Evolutionary conservation across 495 filamentous ascomycete species (phyloP).

Genomic region (Bryoglossum gracile): DNA sequence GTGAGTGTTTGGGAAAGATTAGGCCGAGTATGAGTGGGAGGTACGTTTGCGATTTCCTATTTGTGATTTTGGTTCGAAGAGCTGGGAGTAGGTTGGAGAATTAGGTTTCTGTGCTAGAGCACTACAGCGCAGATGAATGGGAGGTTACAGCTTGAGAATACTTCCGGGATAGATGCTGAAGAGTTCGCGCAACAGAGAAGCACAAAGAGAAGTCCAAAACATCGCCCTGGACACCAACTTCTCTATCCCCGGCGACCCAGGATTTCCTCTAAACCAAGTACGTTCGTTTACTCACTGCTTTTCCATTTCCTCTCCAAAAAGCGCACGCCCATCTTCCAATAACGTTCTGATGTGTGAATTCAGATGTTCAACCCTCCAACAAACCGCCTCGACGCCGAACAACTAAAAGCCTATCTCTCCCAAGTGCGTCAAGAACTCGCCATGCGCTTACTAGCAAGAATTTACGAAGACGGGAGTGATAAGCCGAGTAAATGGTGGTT

Average conservation of each 20-base stretch:
- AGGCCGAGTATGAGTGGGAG: constrained; percentile 57
- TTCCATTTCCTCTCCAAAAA: neutral
- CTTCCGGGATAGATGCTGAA: neutral
- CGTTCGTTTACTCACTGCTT: constrained; percentile 1
- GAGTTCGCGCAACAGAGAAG: constrained; percentile 31
- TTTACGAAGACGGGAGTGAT: constrained; percentile 77
- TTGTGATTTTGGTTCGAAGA: neutral
- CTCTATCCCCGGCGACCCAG: constrained; percentile 87
- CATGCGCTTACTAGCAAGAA: constrained; percentile 65
- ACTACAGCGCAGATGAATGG: neutral
- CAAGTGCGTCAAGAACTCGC: constrained; percentile 93
- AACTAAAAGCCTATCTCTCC: constrained; percentile 75
- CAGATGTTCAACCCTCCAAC: constrained; percentile 60
- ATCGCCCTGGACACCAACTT: constrained; percentile 80
- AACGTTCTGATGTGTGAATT: no score
- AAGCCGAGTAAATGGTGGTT: constrained; percentile 98
- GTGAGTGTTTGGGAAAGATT: constrained; percentile 80
- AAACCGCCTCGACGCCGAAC: constrained; percentile 83
- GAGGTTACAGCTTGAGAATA: neutral
- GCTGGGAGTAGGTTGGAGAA: neutral
- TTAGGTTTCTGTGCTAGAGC: neutral
- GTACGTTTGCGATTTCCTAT: constrained; percentile 13
- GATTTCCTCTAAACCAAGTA: constrained; percentile 86
- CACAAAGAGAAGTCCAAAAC: constrained; percentile 48
- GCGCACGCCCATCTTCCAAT: no score